Conservation (phyloP, 2,329 filamentous ascomycete species). For the Colletotrichum tropicicola region DNA sequence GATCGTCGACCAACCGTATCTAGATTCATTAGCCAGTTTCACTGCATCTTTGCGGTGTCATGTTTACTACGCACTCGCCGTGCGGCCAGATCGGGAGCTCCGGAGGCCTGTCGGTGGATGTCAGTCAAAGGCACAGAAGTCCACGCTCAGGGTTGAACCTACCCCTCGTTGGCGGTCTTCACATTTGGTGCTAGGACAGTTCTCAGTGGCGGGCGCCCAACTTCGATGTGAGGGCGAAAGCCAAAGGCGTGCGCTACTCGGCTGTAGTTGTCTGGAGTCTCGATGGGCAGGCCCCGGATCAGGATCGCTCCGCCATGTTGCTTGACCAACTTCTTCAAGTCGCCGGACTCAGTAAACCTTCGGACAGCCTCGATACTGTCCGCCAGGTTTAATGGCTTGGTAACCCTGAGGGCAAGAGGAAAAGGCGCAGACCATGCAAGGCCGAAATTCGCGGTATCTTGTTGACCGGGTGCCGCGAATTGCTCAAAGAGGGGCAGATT, state of each 20-base stretch:
- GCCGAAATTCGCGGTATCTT: conserved; percentile 33
- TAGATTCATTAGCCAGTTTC: not conserved
- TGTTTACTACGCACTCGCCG: conserved; percentile 35
- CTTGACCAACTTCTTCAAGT: conserved; percentile 35
- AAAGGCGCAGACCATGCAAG: conserved; percentile 34
- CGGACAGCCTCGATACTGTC: conserved; percentile 31
- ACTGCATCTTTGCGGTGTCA: not conserved
- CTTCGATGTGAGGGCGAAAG: conserved; percentile 42
- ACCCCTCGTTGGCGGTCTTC: conserved; percentile 48
- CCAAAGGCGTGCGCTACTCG: conserved; percentile 44
- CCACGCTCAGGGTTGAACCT: not conserved
- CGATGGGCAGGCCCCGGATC: conserved; percentile 43
- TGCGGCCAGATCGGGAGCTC: conserved; percentile 50
- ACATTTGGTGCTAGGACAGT: conserved; percentile 44
- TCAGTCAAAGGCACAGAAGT: not conserved
- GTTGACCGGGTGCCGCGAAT: conserved; percentile 35
- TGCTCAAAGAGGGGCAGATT: not conserved
- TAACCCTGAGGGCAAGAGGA: conserved; percentile 33
- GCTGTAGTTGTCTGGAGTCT: conserved; percentile 42
- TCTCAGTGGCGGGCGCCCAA: conserved; percentile 42
- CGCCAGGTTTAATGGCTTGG: not conserved
- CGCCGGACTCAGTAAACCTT: conserved; percentile 35
- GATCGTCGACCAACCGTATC: conserved; percentile 46
- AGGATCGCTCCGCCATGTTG: conserved; percentile 44
- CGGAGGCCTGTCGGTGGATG: conserved; percentile 33